Percentiles rank a stretch among this genome's conserved stretches.
Conservation (phyloP, 257 asterid genomes). For the Rubia yunnanensis region DNA sequence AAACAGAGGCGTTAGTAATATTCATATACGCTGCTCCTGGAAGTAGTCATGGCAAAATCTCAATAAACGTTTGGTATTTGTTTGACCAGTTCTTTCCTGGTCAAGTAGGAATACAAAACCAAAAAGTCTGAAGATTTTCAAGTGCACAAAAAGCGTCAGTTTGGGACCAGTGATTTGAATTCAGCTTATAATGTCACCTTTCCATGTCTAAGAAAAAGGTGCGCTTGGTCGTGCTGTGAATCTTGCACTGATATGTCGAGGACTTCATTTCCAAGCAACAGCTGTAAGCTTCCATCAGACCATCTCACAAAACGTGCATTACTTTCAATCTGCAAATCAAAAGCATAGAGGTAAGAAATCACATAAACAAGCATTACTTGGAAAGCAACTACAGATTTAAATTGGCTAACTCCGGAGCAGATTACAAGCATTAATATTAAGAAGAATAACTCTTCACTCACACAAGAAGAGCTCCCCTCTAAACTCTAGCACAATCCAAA, state of each 20-base stretch:
- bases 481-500: no score
- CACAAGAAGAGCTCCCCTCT: no score
- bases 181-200: slow-evolving; percentile 36
- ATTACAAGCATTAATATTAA: neutral
- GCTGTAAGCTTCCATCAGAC: slow-evolving; percentile 97
- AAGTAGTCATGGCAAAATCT: neutral
- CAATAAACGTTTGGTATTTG: neutral
- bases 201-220: slow-evolving; percentile 90
- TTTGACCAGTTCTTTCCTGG: neutral
- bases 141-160: neutral
- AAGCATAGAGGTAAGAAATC: neutral
- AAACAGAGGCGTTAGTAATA: neutral
- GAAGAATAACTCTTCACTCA: neutral
- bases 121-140: neutral
- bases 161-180: neutral
- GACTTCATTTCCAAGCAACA: slow-evolving; percentile 94
- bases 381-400: neutral
- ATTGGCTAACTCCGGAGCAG: neutral
- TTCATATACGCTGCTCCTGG: neutral
- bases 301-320: slow-evolving; percentile 98
- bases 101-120: neutral
- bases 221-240: slow-evolving; percentile 90
- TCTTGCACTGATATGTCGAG: slow-evolving; percentile 93
- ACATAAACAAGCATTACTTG: neutral
- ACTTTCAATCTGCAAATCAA: slow-evolving; percentile 63